These are phyloP conservation scores for Aureobasidium sp. DNA, from an alignment of 2,329 filamentous ascomycete genomes.

Conservation along the genomic window DNA sequence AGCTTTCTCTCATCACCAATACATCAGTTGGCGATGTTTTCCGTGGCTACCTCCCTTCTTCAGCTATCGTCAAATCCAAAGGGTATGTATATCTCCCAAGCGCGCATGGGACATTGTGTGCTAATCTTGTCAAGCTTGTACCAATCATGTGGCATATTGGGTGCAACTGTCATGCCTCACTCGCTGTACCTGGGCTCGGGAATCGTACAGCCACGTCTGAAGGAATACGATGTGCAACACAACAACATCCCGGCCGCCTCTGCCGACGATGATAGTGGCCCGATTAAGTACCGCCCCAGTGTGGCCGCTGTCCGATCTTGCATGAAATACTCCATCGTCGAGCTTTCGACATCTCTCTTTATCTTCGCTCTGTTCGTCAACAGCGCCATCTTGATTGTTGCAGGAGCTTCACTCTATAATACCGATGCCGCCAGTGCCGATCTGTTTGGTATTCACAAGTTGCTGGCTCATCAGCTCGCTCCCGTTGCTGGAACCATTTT, in stretches of 20 bases:
- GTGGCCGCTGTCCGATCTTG: slow-evolving; percentile 33
- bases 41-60: slow-evolving; percentile 57
- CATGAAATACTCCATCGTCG: slow-evolving; percentile 35
- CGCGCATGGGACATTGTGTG: background rate
- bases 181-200: slow-evolving; percentile 63
- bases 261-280: slow-evolving; percentile 21
- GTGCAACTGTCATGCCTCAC: slow-evolving; percentile 69
- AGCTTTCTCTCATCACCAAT: slow-evolving; percentile 55
- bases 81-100: slow-evolving; percentile 34
- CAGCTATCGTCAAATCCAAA: slow-evolving; percentile 50
- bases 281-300: slow-evolving; percentile 33
- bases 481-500: slow-evolving; percentile 77
- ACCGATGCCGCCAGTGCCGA: slow-evolving; percentile 58
- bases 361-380: slow-evolving; percentile 39
- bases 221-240: slow-evolving; percentile 53
- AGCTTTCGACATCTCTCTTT: slow-evolving; percentile 35
- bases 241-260: slow-evolving; percentile 23
- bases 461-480: slow-evolving; percentile 63
- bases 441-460: slow-evolving; percentile 73
- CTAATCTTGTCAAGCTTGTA: slow-evolving; percentile 43
- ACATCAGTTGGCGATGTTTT: slow-evolving; percentile 55
- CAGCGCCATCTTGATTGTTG: slow-evolving; percentile 40
- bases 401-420: slow-evolving; percentile 67
- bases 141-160: slow-evolving; percentile 68
- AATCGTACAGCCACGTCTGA: slow-evolving; percentile 60